Conservation (phyloP, 768 basidiomycete species). For the Dendrothele bispora region DNA sequence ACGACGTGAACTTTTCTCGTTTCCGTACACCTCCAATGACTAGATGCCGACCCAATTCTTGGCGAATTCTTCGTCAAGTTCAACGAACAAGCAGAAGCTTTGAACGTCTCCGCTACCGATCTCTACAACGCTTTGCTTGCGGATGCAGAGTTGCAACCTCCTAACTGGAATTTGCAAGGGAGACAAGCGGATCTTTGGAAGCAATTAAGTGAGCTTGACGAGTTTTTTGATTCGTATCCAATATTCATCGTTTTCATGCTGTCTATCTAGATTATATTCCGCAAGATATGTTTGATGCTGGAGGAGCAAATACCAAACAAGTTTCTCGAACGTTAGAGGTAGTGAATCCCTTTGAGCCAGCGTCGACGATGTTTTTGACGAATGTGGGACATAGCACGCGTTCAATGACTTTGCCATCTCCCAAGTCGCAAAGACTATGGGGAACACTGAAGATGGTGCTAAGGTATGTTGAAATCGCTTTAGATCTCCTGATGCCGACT, state of each 20-base stretch:
- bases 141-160: conserved; percentile 57
- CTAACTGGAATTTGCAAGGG: conserved; percentile 65
- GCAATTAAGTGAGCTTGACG: conserved; percentile 45
- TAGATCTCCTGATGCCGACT: neutral
- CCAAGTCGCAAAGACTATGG: conserved; percentile 59
- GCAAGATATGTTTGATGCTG: conserved; percentile 26
- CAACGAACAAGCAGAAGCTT: conserved; percentile 43
- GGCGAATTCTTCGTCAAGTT: conserved; percentile 73
- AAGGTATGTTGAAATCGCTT: conserved; percentile 41
- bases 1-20: no score
- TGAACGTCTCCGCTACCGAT: conserved; percentile 48
- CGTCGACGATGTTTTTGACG: neutral
- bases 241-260: neutral
- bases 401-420: conserved; percentile 67
- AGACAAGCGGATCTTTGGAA: conserved; percentile 61
- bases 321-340: conserved; percentile 65
- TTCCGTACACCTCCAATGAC: neutral
- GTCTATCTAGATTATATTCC: conserved; percentile 19
- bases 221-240: neutral
- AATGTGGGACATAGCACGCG: conserved; percentile 41
- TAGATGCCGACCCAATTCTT: conserved; percentile 65
- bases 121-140: conserved; percentile 59
- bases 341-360: conserved; percentile 2
- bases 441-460: conserved; percentile 44
- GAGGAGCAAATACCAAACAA: conserved; percentile 61